Conservation (phyloP, 306 rosid genomes). For the Pyrus bretschneideri region DNA sequence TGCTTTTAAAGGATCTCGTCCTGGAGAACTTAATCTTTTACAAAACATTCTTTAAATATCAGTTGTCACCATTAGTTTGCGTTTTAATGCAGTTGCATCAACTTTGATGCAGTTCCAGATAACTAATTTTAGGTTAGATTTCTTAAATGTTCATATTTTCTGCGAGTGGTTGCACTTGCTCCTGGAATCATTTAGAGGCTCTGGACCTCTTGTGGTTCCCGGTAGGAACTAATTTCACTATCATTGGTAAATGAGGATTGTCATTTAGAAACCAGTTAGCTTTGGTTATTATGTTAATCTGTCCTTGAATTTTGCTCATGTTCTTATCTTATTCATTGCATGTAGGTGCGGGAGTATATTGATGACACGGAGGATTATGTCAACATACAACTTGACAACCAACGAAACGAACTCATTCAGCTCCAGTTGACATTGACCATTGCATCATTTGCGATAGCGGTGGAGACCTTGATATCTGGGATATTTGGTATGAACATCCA, state of each 20-base stretch:
- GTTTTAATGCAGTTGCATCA: not conserved
- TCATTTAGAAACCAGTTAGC: not conserved
- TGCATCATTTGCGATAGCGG: constrained; percentile 74
- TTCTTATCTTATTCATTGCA: constrained; percentile 4
- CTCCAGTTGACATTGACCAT: constrained; percentile 87
- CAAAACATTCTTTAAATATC: not conserved
- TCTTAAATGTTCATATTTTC: not conserved
- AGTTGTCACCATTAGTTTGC: not conserved
- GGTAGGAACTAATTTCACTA: not conserved
- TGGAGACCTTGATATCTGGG: constrained; percentile 69
- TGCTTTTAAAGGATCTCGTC: not conserved
- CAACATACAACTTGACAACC: constrained; percentile 96
- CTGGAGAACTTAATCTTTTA: not conserved
- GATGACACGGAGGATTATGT: constrained; percentile 97
- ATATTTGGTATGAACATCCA: constrained; percentile 91
- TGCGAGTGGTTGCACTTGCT: not conserved
- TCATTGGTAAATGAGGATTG: not conserved
- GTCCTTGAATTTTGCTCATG: constrained; percentile 4
- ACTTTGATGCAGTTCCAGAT: not conserved
- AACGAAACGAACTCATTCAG: constrained; percentile 92
- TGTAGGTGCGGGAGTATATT: constrained; percentile 93
- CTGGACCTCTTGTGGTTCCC: not conserved
- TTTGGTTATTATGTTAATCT: not conserved
- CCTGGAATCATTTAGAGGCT: not conserved
- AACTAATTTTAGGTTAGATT: not conserved